Conservation (phyloP, 345 rosid species). For the Salix exigua region DNA sequence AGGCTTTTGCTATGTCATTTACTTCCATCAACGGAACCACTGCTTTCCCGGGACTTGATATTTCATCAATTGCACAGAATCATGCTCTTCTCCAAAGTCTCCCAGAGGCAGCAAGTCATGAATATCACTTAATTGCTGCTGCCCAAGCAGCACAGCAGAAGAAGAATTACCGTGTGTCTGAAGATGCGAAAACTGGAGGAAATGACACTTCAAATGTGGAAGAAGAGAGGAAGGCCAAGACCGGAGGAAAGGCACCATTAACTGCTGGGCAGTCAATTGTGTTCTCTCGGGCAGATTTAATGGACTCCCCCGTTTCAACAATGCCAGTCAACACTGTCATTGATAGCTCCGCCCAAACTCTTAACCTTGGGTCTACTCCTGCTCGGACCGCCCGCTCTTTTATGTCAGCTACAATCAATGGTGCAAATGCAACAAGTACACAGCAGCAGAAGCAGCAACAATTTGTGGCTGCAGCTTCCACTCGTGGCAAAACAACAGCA, state of each 20-base stretch:
- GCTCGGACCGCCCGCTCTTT: conserved; percentile 48
- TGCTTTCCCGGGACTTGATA: conserved; percentile 51
- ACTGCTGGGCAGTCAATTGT: conserved; percentile 73
- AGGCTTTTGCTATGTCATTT: conserved; percentile 90
- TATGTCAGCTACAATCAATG: conserved; percentile 32
- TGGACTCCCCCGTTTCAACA: conserved; percentile 53
- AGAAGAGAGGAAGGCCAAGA: conserved; percentile 60
- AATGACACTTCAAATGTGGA: conserved; percentile 40
- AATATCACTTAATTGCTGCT: conserved; percentile 50
- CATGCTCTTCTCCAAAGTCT: conserved; percentile 69
- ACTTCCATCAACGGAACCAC: conserved; percentile 58
- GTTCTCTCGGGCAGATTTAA: conserved; percentile 61
- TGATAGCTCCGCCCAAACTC: conserved; percentile 66
- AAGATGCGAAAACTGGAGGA: conserved; percentile 62
- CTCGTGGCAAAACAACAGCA: conserved; percentile 57
- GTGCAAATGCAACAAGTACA: conserved; percentile 28
- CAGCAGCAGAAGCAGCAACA: conserved; percentile 55
- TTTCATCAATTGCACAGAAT: conserved; percentile 69
- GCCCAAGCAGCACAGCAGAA: conserved; percentile 75
- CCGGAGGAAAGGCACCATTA: conserved; percentile 37
- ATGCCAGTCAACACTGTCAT: conserved; percentile 55
- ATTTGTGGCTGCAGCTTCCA: conserved; percentile 55
- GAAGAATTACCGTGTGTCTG: conserved; percentile 57
- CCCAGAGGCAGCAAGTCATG: conserved; percentile 70
- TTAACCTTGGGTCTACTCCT: conserved; percentile 54